Percentiles rank a stretch among this genome's conserved stretches.
These are phyloP conservation scores for Penicillium sp. DNA, from an alignment of 2,329 filamentous ascomycete genomes.

Conservation along the genomic window DNA sequence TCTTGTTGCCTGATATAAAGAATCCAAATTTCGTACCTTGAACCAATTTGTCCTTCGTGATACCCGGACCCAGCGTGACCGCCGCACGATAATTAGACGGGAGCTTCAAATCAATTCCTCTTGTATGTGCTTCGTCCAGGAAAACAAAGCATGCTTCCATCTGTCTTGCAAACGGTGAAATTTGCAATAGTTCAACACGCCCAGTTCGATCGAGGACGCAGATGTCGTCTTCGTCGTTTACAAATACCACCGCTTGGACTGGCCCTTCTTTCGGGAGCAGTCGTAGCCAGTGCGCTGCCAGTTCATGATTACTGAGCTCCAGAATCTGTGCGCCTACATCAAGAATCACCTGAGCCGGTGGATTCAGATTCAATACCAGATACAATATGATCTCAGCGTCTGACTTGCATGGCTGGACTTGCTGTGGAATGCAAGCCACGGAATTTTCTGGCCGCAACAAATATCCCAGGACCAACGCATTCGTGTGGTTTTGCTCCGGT, in stretches of 20 bases:
- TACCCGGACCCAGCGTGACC: constrained; percentile 64
- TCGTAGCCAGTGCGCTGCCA: constrained; percentile 59
- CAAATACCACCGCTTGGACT: constrained; percentile 58
- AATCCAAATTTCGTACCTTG: no score
- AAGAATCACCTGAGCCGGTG: constrained; percentile 60
- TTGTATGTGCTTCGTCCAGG: constrained; percentile 69
- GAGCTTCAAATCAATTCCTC: constrained; percentile 68
- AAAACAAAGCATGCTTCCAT: constrained; percentile 65
- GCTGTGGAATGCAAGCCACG: constrained; percentile 12
- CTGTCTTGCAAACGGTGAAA: constrained; percentile 60
- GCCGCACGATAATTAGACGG: constrained; percentile 62
- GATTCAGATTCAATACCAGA: constrained; percentile 43
- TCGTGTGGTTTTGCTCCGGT: constrained; percentile 61
- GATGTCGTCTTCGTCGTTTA: constrained; percentile 41
- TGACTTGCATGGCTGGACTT: not conserved
- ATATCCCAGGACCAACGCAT: constrained; percentile 64
- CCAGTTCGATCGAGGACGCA: constrained; percentile 33
- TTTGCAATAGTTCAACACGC: constrained; percentile 46
- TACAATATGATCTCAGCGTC: constrained; percentile 48
- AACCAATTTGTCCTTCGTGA: constrained; percentile 69
- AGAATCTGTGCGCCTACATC: constrained; percentile 73
- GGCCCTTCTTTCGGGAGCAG: constrained; percentile 11
- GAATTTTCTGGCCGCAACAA: constrained; percentile 58
- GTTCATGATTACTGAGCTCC: constrained; percentile 59
- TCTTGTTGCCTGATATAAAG: no score